phyloP scores from a whole-genome alignment of 257 asterid genomes.

The Scutellaria barbata region DNA sequence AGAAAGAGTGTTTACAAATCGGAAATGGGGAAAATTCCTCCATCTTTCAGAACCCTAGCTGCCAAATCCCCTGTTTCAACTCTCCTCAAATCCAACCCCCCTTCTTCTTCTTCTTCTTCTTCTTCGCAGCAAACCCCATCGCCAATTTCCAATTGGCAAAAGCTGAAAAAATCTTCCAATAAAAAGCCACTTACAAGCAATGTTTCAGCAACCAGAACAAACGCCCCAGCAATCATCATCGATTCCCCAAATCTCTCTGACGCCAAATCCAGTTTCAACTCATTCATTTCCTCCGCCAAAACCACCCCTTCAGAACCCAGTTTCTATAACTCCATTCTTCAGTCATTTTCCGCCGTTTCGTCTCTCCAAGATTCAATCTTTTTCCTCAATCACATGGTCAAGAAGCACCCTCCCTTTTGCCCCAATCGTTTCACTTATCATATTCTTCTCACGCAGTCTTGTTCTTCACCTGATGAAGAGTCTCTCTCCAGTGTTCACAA shows the following conservation, averaged over 20 bases:
- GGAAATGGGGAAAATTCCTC: slow-evolving; percentile 71
- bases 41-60: slow-evolving; percentile 49
- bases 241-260: slow-evolving; percentile 68
- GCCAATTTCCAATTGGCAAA: slow-evolving; percentile 30
- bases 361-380: slow-evolving; percentile 76
- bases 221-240: slow-evolving; percentile 46
- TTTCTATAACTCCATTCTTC: slow-evolving; percentile 63
- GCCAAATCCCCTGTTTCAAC: slow-evolving; percentile 45
- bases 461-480: slow-evolving; percentile 53
- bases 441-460: slow-evolving; percentile 64
- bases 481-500: slow-evolving; percentile 60
- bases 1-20: neutral
- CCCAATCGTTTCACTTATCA: slow-evolving; percentile 77
- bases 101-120: slow-evolving; percentile 25
- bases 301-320: slow-evolving; percentile 58
- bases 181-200: slow-evolving; percentile 33
- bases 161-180: slow-evolving; percentile 41
- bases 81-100: slow-evolving; percentile 46
- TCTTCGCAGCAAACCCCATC: slow-evolving; percentile 35
- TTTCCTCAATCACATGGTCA: slow-evolving; percentile 80
- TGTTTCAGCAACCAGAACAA: slow-evolving; percentile 30
- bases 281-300: slow-evolving; percentile 56
- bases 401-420: slow-evolving; percentile 72
- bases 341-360: slow-evolving; percentile 68
- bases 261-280: slow-evolving; percentile 77